Conservation (phyloP, 2,329 filamentous ascomycete species). For the Penicillium brevicompactum region DNA sequence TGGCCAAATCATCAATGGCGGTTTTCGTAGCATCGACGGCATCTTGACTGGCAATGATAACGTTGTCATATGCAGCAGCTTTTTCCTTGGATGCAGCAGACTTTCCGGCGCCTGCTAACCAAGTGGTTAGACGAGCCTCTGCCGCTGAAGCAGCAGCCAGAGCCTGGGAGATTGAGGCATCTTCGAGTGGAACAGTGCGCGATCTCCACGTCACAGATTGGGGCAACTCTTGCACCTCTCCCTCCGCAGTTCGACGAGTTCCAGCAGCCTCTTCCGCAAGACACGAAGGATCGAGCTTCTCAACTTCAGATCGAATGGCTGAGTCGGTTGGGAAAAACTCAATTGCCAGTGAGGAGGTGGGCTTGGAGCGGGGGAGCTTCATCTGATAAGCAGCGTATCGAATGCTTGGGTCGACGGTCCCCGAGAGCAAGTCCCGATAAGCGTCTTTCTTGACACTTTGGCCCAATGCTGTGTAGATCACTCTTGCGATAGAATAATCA, state of each 20-base stretch:
- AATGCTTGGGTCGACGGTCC: slow-evolving; percentile 89
- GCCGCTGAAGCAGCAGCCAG: slow-evolving; percentile 68
- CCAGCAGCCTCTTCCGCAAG: slow-evolving; percentile 61
- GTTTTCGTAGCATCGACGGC: slow-evolving; percentile 90
- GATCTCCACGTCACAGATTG: slow-evolving; percentile 83
- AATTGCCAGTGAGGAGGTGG: slow-evolving; percentile 76
- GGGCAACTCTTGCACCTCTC: slow-evolving; percentile 57
- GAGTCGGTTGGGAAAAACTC: slow-evolving; percentile 71
- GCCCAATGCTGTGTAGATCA: slow-evolving; percentile 80
- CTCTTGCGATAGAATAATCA: slow-evolving; percentile 73
- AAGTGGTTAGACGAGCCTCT: slow-evolving; percentile 53
- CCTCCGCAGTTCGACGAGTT: slow-evolving; percentile 49
- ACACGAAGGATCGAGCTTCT: slow-evolving; percentile 68
- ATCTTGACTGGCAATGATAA: slow-evolving; percentile 88
- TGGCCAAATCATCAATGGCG: slow-evolving; percentile 85
- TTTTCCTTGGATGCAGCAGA: slow-evolving; percentile 58
- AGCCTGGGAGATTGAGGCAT: slow-evolving; percentile 86
- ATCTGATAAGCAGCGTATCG: slow-evolving; percentile 93
- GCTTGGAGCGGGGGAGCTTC: slow-evolving; percentile 80
- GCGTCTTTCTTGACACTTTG: slow-evolving; percentile 68
- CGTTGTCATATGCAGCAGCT: slow-evolving; percentile 85
- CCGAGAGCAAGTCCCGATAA: slow-evolving; percentile 81
- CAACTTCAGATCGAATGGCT: slow-evolving; percentile 66
- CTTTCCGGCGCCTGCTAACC: slow-evolving; percentile 47
- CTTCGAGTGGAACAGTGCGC: slow-evolving; percentile 83